Evolutionary conservation across 495 filamentous ascomycete species (phyloP).

Genomic region (Penicillium canescens): DNA sequence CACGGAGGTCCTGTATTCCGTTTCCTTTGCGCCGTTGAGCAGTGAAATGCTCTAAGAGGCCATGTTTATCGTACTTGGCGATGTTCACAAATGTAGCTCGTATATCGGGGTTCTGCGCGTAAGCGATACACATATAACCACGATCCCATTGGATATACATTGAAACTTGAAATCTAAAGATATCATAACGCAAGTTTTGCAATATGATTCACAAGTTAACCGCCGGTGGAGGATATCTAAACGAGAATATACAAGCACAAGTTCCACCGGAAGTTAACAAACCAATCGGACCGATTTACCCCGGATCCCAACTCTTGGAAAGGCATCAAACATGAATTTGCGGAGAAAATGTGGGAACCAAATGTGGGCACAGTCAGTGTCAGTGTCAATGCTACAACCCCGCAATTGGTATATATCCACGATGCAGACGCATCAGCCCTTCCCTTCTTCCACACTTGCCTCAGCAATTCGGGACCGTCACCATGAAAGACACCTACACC

Average conservation of each 20-base stretch:
- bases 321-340: not conserved
- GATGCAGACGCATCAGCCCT: not conserved
- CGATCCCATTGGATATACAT: no score
- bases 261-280: constrained; percentile 3
- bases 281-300: not conserved
- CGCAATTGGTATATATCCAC: not conserved
- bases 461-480: not conserved
- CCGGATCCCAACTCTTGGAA: not conserved
- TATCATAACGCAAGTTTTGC: no score
- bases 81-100: no score
- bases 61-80: no score
- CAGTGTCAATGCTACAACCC: not conserved
- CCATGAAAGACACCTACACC: not conserved
- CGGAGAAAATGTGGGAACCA: constrained; percentile 1
- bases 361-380: not conserved
- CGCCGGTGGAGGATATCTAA: not conserved
- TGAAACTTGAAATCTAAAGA: no score
- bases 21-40: no score
- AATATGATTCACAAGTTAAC: no score
- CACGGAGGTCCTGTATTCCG: no score
- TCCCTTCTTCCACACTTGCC: not conserved
- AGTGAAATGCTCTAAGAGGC: no score
- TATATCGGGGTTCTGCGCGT: no score
- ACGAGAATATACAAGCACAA: not conserved
- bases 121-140: no score